A percentile compares a stretch with the other conserved stretches of the same genome.
Evolutionary conservation across 352 stramenopile species (phyloP).

Genomic region (Proteromonas lacertae): DNA sequence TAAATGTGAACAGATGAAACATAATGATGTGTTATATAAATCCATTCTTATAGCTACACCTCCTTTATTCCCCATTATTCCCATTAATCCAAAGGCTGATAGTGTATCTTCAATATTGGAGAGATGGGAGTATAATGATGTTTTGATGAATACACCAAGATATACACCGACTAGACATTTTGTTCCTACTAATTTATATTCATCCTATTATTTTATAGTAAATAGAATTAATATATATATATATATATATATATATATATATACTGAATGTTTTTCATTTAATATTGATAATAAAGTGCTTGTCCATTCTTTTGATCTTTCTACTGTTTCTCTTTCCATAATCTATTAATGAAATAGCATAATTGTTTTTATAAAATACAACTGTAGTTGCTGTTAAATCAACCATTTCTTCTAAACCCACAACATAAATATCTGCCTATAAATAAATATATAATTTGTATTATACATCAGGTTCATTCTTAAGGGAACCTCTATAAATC

Average conservation of each 20-base stretch:
- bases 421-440: neutral
- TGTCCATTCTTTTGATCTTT: too few species aligned
- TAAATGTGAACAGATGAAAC: slow-evolving; percentile 90
- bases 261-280: neutral
- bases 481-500: too few species aligned
- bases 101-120: neutral
- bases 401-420: slow-evolving; percentile 1
- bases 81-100: neutral
- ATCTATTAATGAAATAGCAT: neutral
- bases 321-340: neutral
- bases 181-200: neutral
- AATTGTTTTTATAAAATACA: neutral
- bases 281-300: neutral
- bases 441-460: too few species aligned
- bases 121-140: neutral
- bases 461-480: too few species aligned
- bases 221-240: neutral
- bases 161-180: neutral
- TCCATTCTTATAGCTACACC: slow-evolving; percentile 62
- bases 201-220: neutral
- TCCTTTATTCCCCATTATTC: slow-evolving; percentile 72
- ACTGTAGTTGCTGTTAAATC: neutral
- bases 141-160: neutral
- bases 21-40: slow-evolving; percentile 88
- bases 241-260: neutral